Evolutionary conservation across 2,329 filamentous ascomycete species (phyloP), one percentile per base, ranked within the genome.

Genomic region (Rhynchosporium agropyri): DNA sequence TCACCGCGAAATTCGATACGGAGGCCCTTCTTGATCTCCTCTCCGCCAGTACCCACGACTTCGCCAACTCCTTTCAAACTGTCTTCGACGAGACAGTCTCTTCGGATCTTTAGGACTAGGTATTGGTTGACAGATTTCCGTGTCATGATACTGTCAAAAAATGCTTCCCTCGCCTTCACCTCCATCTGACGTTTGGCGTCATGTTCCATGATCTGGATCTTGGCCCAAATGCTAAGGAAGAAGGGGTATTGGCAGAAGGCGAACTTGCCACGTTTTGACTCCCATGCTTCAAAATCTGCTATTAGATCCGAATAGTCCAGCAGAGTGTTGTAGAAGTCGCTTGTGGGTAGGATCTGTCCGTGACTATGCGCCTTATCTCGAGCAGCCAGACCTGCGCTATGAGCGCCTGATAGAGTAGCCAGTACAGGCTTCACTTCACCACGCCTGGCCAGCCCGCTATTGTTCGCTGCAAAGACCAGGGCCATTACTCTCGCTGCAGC

Each of bases 201-300:
- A 71, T 96, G 85, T 72, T 97, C 92, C 70, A 97, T 80, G 53
- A 97, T 94, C 67, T 89, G 89, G 63, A 95, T 96, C 76, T 97
- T 97, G 33, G 92, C 89, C 80, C 91, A 93, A 67, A 97, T 92
- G 65, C 92, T 96, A 46, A 97, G 81, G 69, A 97, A 88, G 71
- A 97, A 96, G 0, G 93, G 92, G 71, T 96, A 96, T 73, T 96
- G 91, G 73, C 92, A 97, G 73, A 97, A 96, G 0, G 90, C 85
- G 73, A 97, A 97, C 68, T 87, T 91, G 26, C 83, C 82, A 58
- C 83, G 83, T 67, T 84, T 88, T 4, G 85, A 83, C 73, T 96
- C 92, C 93, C 93, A 97, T 9, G 86, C 83, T 72, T 96, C 91
- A 71, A 96, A 97, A 74, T 97, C 93, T 0, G 84, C 85, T 53